Percentiles rank a stretch among this genome's conserved stretches.
phyloP scores from a whole-genome alignment of 2,329 filamentous ascomycete genomes.

The Leptographium galeiforme region DNA sequence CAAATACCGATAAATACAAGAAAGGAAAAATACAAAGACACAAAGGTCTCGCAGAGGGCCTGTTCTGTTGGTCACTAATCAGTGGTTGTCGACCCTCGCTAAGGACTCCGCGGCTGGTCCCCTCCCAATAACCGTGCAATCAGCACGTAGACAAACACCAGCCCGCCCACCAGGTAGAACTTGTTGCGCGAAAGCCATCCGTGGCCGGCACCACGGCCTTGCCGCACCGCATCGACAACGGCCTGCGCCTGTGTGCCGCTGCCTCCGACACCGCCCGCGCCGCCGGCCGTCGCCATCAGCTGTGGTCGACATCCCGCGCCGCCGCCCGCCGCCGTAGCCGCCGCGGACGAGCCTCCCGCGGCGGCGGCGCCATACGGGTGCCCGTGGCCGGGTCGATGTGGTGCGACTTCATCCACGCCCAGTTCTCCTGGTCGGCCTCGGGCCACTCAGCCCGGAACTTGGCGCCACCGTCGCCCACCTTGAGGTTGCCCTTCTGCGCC shows the following conservation, averaged over 20 bases:
- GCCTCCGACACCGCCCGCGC: slow-evolving; percentile 30
- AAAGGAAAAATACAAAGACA: not conserved
- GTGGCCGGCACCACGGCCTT: slow-evolving; percentile 65
- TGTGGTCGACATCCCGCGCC: slow-evolving; percentile 30
- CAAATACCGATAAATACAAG: not conserved
- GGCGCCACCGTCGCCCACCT: slow-evolving; percentile 79
- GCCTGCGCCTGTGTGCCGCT: slow-evolving; percentile 52
- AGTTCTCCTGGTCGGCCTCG: slow-evolving; percentile 79
- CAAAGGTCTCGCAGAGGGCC: not conserved
- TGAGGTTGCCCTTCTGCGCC: slow-evolving; percentile 62
- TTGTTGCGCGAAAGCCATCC: slow-evolving; percentile 75
- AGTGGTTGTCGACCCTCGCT: not conserved
- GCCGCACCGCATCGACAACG: slow-evolving; percentile 64
- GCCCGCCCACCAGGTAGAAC: slow-evolving; percentile 53
- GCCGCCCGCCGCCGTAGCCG: not conserved
- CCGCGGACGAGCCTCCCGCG: not conserved
- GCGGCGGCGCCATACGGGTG: slow-evolving; percentile 29
- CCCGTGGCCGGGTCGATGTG: slow-evolving; percentile 69
- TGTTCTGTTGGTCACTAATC: too few relatives aligned
- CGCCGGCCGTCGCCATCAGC: slow-evolving; percentile 36
- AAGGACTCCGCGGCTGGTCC: not conserved
- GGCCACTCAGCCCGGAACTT: slow-evolving; percentile 88
- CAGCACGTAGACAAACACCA: slow-evolving; percentile 72
- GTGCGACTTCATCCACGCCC: slow-evolving; percentile 78
- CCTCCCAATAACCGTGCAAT: slow-evolving; percentile 58